Evolutionary conservation across 2,329 filamentous ascomycete genomes (phyloP).

Genomic region (Colletotrichum acutatum): DNA sequence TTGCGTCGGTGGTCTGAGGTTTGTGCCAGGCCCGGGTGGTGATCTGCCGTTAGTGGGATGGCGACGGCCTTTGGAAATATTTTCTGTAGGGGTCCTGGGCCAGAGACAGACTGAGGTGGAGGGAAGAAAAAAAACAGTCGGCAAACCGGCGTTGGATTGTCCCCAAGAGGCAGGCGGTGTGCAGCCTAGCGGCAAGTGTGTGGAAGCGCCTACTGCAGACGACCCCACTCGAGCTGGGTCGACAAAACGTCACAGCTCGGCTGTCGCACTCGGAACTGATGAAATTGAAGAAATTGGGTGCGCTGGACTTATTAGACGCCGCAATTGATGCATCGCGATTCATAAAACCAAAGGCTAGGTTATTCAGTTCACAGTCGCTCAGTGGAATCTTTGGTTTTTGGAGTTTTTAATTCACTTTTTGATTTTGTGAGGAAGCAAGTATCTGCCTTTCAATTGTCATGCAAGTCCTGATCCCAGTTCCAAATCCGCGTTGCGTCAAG

Average conservation of each 20-base stretch:
- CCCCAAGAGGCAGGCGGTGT: slow-evolving; percentile 19
- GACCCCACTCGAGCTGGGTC: slow-evolving; percentile 1
- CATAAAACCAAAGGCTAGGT: accelerated
- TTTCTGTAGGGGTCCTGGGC: slow-evolving; percentile 31
- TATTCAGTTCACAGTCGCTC: neutral
- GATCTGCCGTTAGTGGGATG: slow-evolving; percentile 17
- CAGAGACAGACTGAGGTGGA: neutral
- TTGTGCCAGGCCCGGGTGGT: neutral
- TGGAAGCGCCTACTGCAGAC: neutral
- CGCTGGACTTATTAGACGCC: neutral
- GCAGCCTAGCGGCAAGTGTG: neutral
- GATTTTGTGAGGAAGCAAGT: slow-evolving; percentile 23
- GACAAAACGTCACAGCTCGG: slow-evolving; percentile 15
- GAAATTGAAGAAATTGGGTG: neutral
- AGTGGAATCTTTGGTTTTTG: neutral
- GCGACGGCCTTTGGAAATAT: slow-evolving; percentile 32
- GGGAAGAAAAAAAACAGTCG: slow-evolving; percentile 26
- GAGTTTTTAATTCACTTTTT: slow-evolving; percentile 28
- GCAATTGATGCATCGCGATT: neutral
- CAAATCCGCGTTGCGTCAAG: slow-evolving; percentile 30
- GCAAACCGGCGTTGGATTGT: slow-evolving; percentile 21
- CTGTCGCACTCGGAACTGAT: neutral
- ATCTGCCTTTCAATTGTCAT: slow-evolving; percentile 30
- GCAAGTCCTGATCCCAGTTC: slow-evolving; percentile 29
- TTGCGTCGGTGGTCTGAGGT: slow-evolving; percentile 18